Percentiles rank a stretch among this genome's conserved stretches.
Evolutionary conservation across 2,329 filamentous ascomycete genomes (phyloP).

Genomic region (Chaetomium sp.): DNA sequence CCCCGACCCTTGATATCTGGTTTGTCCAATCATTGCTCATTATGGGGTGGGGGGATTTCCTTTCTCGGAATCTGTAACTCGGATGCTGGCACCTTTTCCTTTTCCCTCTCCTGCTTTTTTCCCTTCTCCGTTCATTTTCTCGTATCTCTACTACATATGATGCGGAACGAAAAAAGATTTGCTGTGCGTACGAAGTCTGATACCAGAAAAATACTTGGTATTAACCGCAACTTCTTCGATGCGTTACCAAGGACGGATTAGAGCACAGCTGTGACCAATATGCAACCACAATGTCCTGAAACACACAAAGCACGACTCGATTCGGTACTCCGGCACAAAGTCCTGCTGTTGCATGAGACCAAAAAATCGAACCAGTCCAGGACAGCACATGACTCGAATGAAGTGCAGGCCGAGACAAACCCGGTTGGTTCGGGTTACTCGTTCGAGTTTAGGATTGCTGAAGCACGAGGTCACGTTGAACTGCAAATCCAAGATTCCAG

Average conservation of each 20-base stretch:
- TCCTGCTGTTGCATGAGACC: slow-evolving; percentile 9
- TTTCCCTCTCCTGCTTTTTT: not conserved
- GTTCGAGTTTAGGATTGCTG: not conserved
- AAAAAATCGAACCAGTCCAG: not conserved
- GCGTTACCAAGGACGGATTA: not conserved
- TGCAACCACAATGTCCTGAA: not conserved
- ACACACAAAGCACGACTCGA: not conserved
- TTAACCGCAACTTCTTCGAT: not conserved
- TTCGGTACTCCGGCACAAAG: not conserved
- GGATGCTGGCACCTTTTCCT: not conserved
- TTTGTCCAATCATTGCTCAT: slow-evolving; percentile 26
- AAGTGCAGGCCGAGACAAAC: not conserved
- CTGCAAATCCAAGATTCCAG: not conserved
- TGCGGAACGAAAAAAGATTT: not conserved
- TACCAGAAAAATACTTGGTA: not conserved
- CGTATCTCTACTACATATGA: not conserved
- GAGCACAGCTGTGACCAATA: not conserved
- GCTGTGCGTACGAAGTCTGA: not conserved
- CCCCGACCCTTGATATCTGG: slow-evolving; percentile 27
- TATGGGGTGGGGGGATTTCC: slow-evolving; percentile 24
- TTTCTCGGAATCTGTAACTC: slow-evolving; percentile 19
- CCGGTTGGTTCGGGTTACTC: not conserved
- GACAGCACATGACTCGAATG: slow-evolving; percentile 3
- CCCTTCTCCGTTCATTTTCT: not conserved
- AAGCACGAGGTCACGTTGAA: not conserved